A percentile compares a stretch with the other conserved stretches of the same genome.
These are phyloP conservation scores for Blepharisma stoltei DNA, from an alignment of 73 alveolate genomes.

Conservation along the genomic window DNA sequence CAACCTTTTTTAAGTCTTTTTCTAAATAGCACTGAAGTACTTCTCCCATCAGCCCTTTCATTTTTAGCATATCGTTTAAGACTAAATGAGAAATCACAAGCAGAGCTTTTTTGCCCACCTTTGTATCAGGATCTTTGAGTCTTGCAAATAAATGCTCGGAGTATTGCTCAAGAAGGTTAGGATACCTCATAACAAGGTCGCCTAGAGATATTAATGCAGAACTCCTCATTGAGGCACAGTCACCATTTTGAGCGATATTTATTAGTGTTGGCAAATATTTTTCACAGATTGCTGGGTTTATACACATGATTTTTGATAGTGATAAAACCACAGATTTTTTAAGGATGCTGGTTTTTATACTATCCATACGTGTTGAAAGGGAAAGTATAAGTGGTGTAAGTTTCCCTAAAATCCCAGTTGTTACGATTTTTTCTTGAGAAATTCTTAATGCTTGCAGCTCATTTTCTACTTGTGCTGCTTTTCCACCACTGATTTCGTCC, in stretches of 20 bases:
- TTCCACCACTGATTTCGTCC: conserved; percentile 88
- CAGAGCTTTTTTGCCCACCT: conserved; percentile 77
- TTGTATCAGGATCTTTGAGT: conserved; percentile 61
- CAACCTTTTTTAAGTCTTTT: conserved; percentile 60
- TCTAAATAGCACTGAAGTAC: conserved; percentile 74
- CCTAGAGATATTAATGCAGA: conserved; percentile 79
- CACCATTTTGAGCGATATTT: conserved; percentile 55
- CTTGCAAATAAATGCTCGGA: conserved; percentile 55
- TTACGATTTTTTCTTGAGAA: conserved; percentile 68
- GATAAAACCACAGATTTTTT: conserved; percentile 75
- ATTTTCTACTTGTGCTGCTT: conserved; percentile 83
- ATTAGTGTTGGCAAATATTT: conserved; percentile 54
- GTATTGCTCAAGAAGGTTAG: conserved; percentile 68
- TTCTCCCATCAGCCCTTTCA: conserved; percentile 78
- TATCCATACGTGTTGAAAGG: conserved; percentile 27
- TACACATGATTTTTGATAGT: conserved; percentile 82
- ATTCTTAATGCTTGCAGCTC: conserved; percentile 58
- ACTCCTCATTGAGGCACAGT: conserved; percentile 69
- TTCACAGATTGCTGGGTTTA: conserved; percentile 68
- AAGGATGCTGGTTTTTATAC: conserved; percentile 48
- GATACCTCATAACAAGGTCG: conserved; percentile 81
- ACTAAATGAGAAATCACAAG: conserved; percentile 87
- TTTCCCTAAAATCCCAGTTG: conserved; percentile 29
- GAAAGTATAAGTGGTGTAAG: conserved; percentile 25
- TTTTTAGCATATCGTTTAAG: conserved; percentile 84